Evolutionary conservation across 2,329 filamentous ascomycete species (phyloP), one percentile per base, ranked within the genome.

Genomic region (Aureobasidium sp.): DNA sequence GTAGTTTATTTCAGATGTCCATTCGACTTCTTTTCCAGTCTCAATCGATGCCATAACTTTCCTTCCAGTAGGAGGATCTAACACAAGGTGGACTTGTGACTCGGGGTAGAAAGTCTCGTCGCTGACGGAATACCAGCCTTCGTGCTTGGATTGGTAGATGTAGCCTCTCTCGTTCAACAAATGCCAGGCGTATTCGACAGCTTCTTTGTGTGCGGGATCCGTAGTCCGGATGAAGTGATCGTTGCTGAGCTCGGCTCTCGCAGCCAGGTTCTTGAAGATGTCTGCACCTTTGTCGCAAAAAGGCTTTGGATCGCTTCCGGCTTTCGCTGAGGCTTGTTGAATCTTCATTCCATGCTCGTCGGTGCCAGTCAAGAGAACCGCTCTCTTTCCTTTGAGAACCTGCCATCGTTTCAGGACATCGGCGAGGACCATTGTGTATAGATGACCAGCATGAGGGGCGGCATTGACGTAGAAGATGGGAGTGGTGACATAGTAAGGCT

Each of bases 401-500:
- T 95, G 85, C 91, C 92, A 99, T 76, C 94, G 84, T 76, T 97
- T 99, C 68, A 96, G 78, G 59, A 96, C 87, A 75, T 99, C 94
- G 66, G 90, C 82, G 48, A 99, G 82, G 69, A 97, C 82, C 85
- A 97, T 92, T 46, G 89, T 90, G 74, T 96, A 97, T 64, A 99
- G 81, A 75, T 99, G 94, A 48, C 94, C 94, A 66, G 97, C 85
- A 78, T 99, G 94, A 56, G 94, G 94, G 50, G 90, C 92, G 93
- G 92, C 90, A 83, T 99, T 99, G 78, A 99, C 94, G 76, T 99
- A 99, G 79, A 97, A 99, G 63, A 99, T 99, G 2, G 94, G 94
- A 9, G 92, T 95, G 5, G 94, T 97, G 70, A 96, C 82, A 79
- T 97, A 99, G 79, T 88, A 97, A 9, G 93, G 92, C 78, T 97